Evolutionary conservation across 345 rosid genomes (phyloP).

Genomic region (Camelina hispida): DNA sequence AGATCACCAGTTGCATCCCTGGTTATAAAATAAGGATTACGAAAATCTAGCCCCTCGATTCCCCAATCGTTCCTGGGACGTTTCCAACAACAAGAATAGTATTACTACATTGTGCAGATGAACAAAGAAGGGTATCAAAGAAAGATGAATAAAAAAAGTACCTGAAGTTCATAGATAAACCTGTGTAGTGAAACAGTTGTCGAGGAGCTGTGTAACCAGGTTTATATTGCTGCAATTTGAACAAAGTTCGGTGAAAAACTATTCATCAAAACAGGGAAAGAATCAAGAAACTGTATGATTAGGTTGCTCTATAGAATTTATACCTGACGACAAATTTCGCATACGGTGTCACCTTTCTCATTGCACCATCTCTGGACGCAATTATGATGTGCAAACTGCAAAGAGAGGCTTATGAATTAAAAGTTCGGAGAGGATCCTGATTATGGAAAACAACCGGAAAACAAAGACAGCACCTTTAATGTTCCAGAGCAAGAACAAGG

Average conservation of each 20-base stretch:
- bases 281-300: background rate
- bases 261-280: background rate
- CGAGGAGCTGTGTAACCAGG: slow-evolving; percentile 70
- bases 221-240: slow-evolving; percentile 61
- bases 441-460: background rate
- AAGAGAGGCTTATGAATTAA: slow-evolving; percentile 1
- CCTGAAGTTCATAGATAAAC: slow-evolving; percentile 69
- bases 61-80: slow-evolving; percentile 65
- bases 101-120: background rate
- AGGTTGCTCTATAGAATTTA: slow-evolving; percentile 39
- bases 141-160: slow-evolving; percentile 27
- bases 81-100: background rate
- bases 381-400: slow-evolving; percentile 82
- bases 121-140: background rate
- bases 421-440: background rate
- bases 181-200: slow-evolving; percentile 59
- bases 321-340: slow-evolving; percentile 91
- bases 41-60: slow-evolving; percentile 57
- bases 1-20: slow-evolving; percentile 55
- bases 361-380: slow-evolving; percentile 94
- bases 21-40: slow-evolving; percentile 52
- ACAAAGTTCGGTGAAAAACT: slow-evolving; percentile 15
- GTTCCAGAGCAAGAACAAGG: slow-evolving; percentile 92
- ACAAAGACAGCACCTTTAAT: slow-evolving; percentile 64
- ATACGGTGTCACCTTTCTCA: slow-evolving; percentile 77